Evolutionary conservation across 805 yeast genomes (phyloP).

Genomic region (Monosporozyma servazzii): DNA sequence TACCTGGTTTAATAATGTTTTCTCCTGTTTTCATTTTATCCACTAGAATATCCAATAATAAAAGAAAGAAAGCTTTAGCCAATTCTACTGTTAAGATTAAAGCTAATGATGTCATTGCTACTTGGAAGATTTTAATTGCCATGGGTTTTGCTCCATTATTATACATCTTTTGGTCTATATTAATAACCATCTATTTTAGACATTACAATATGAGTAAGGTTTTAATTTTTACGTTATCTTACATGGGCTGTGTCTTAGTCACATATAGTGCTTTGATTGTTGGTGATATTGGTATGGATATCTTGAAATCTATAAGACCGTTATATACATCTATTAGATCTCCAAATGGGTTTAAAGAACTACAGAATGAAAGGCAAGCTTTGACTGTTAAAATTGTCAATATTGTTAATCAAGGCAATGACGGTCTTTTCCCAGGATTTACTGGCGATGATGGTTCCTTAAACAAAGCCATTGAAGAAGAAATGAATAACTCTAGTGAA

Average conservation of each 20-base stretch:
- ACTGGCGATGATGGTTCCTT: slow-evolving; percentile 33
- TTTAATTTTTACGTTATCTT: slow-evolving; percentile 42
- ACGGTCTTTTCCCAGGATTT: slow-evolving; percentile 80
- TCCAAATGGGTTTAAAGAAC: slow-evolving; percentile 45
- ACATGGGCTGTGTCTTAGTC: slow-evolving; percentile 57
- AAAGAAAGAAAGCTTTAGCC: slow-evolving; percentile 72
- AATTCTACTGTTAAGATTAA: slow-evolving; percentile 82
- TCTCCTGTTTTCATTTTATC: slow-evolving; percentile 81
- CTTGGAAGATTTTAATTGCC: slow-evolving; percentile 90
- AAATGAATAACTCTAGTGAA: slow-evolving; percentile 12
- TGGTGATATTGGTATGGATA: slow-evolving; percentile 91
- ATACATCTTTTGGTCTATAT: slow-evolving; percentile 67
- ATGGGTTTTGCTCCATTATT: slow-evolving; percentile 83
- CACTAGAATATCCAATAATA: slow-evolving; percentile 59
- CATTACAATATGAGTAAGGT: slow-evolving; percentile 16
- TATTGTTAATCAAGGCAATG: slow-evolving; percentile 71
- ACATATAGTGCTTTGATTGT: slow-evolving; percentile 86
- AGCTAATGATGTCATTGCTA: slow-evolving; percentile 91
- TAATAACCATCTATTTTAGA: slow-evolving; percentile 38
- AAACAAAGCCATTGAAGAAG: slow-evolving; percentile 6
- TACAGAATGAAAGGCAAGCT: slow-evolving; percentile 52
- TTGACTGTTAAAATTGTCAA: slow-evolving; percentile 70
- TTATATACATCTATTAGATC: slow-evolving; percentile 55
- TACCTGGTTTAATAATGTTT: slow-evolving; percentile 84
- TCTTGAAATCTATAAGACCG: slow-evolving; percentile 75